These are phyloP conservation scores for Pestalotiopsis sp. DNA, from an alignment of 2,329 filamentous ascomycete genomes.

Conservation along the genomic window DNA sequence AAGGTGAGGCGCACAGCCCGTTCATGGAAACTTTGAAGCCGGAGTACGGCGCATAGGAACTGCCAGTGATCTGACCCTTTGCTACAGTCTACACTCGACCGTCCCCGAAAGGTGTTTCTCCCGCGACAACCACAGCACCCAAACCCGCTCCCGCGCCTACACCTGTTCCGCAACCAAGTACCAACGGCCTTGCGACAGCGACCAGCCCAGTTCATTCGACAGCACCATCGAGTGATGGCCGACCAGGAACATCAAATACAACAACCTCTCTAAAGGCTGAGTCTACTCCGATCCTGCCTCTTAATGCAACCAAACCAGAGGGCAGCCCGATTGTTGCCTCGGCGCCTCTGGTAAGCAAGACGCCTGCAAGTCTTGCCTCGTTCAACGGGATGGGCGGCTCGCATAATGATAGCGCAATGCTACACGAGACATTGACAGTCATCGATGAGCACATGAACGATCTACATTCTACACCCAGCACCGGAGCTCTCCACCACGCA, in stretches of 20 bases:
- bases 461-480: conserved; percentile 61
- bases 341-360: conserved; percentile 28
- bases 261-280: conserved; percentile 26
- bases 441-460: conserved; percentile 98
- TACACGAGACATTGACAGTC: conserved; percentile 93
- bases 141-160: conserved; percentile 6
- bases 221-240: conserved; percentile 30
- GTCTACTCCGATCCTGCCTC: conserved; percentile 38
- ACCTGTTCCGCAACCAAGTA: conserved; percentile 26
- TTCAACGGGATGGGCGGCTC: conserved; percentile 35
- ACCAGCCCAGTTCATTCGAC: conserved; percentile 26
- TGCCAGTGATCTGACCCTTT: background rate
- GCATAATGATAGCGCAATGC: conserved; percentile 64
- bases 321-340: conserved; percentile 21
- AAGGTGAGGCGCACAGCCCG: conserved; percentile 56
- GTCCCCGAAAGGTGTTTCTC: conserved; percentile 48
- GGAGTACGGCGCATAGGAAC: background rate
- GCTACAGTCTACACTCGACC: conserved; percentile 63
- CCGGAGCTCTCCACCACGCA: conserved; percentile 53
- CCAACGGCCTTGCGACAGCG: conserved; percentile 26
- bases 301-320: conserved; percentile 44
- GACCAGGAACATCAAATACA: conserved; percentile 21
- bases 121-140: conserved; percentile 27
- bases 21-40: background rate
- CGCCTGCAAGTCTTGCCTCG: background rate